phyloP scores from a whole-genome alignment of 345 rosid genomes.

The Brassica juncea region DNA sequence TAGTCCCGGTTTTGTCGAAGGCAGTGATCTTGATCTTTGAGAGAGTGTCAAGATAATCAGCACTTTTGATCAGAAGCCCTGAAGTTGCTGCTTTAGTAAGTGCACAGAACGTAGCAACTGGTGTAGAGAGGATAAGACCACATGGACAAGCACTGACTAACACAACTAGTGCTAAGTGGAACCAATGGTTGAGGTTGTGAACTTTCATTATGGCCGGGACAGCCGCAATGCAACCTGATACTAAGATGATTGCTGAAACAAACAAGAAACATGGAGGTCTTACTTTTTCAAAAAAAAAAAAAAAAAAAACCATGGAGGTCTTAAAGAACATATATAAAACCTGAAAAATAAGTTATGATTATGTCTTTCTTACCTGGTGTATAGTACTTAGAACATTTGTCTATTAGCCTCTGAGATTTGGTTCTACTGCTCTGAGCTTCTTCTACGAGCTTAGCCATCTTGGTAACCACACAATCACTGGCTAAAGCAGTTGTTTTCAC shows the following conservation, averaged over 20 bases:
- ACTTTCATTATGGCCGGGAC: conserved; percentile 57
- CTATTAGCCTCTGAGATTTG: conserved; percentile 70
- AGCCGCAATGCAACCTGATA: conserved; percentile 57
- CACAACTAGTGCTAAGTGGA: conserved; percentile 77
- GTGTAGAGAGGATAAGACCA: conserved; percentile 91
- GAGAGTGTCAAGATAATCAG: conserved; percentile 74
- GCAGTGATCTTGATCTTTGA: conserved; percentile 69
- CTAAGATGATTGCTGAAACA: conserved; percentile 57
- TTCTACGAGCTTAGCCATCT: conserved; percentile 92
- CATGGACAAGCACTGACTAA: conserved; percentile 95
- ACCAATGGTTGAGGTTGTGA: conserved; percentile 55
- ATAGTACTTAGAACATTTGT: conserved; percentile 69
- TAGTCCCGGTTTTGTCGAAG: conserved; percentile 92
- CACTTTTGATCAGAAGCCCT: conserved; percentile 88
- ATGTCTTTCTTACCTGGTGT: conserved; percentile 56
- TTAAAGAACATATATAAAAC: too few species aligned
- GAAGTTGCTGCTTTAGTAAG: conserved; percentile 80
- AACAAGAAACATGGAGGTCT: conserved; percentile 1
- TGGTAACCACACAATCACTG: conserved; percentile 81
- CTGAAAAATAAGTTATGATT: too few species aligned
- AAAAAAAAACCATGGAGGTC: too few species aligned
- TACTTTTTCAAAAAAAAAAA: too few species aligned
- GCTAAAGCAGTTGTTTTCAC: conserved; percentile 80
- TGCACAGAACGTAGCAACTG: conserved; percentile 91
- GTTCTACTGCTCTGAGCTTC: conserved; percentile 91